These are phyloP conservation scores for Pachysandra terminalis DNA, from an alignment of 164 flowering plant genomes.

Conservation along the genomic window DNA sequence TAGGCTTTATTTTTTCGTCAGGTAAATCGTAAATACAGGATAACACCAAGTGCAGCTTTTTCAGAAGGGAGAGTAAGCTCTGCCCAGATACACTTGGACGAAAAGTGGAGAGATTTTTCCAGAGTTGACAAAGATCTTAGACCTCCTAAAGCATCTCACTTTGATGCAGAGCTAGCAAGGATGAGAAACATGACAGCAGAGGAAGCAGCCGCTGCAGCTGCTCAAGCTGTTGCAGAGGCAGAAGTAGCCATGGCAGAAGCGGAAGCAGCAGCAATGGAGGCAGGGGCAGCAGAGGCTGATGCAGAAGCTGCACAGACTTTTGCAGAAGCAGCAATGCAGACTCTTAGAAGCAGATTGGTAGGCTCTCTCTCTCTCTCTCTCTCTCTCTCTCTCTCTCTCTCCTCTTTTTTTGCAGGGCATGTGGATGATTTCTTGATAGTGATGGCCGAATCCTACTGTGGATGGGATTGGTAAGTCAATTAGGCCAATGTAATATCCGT, in stretches of 20 bases:
- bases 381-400: too few relatives aligned
- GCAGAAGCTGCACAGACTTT: conserved; percentile 47
- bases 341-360: conserved; percentile 27
- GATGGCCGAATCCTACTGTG: too few relatives aligned
- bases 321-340: conserved; percentile 43
- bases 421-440: too few relatives aligned
- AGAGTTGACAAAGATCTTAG: not conserved
- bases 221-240: conserved; percentile 48
- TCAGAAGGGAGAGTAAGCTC: not conserved
- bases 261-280: conserved; percentile 50
- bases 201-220: conserved; percentile 49
- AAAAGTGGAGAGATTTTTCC: not conserved
- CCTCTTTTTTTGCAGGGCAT: too few relatives aligned
- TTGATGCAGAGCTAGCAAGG: conserved; percentile 37
- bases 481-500: too few relatives aligned
- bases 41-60: not conserved
- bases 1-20: not conserved
- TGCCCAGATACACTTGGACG: not conserved
- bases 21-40: not conserved
- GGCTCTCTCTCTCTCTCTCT: too few relatives aligned
- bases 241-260: conserved; percentile 51
- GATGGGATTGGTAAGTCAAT: too few relatives aligned
- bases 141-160: conserved; percentile 23
- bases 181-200: conserved; percentile 43
- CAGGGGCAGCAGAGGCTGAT: conserved; percentile 53